phyloP scores from a whole-genome alignment of 345 rosid genomes.

The Bruguiera gymnorhiza region DNA sequence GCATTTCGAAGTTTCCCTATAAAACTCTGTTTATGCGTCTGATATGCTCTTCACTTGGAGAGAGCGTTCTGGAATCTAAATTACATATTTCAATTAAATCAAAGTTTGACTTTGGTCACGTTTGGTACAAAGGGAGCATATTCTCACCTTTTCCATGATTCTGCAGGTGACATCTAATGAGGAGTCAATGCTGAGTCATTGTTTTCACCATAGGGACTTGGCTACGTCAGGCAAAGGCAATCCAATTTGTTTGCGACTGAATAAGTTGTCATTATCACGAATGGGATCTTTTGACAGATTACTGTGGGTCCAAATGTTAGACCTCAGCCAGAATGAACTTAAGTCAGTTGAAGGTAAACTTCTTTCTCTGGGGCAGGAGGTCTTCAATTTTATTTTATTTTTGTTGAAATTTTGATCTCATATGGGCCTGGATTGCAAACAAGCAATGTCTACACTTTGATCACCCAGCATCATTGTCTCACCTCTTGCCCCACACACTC shows the following conservation, averaged over 20 bases:
- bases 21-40: conserved; percentile 1
- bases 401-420: too few relatives aligned
- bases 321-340: conserved; percentile 82
- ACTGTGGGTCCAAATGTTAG: conserved; percentile 87
- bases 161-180: conserved; percentile 63
- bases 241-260: conserved; percentile 59
- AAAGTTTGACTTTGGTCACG: background rate
- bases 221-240: conserved; percentile 20
- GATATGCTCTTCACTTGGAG: conserved; percentile 2
- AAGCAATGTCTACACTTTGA: too few relatives aligned
- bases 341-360: conserved; percentile 73
- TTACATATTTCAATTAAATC: background rate
- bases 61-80: background rate
- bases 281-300: conserved; percentile 64
- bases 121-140: conserved; percentile 1
- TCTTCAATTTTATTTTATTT: background rate
- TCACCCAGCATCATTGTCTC: too few relatives aligned
- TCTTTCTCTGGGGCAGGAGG: background rate
- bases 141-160: conserved; percentile 22
- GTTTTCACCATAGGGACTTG: conserved; percentile 38
- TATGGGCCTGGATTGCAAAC: too few relatives aligned
- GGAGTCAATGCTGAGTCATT: conserved; percentile 48
- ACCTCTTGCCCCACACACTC: too few relatives aligned
- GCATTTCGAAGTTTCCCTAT: background rate
- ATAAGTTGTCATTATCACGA: conserved; percentile 66